Base-by-base conservation (phyloP, 2,329 filamentous ascomycete species). In the Podosphaera fusca region DNA sequence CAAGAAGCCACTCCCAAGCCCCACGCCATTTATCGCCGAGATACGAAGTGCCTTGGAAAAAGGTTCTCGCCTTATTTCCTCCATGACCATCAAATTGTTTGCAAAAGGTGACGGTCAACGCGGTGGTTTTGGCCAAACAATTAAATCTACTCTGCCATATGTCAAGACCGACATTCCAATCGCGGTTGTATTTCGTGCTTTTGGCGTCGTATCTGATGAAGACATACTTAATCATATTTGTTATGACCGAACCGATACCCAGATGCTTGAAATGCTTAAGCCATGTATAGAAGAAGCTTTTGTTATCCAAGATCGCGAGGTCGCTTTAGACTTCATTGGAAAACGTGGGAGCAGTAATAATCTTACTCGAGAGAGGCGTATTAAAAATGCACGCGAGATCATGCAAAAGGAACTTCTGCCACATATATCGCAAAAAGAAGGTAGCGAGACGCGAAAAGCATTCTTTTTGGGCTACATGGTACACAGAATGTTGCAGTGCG, bases 391-490 rank as follows among this genome's bases (percentile, higher is more conserved):
- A 3, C 81, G 86, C 65, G 92, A 96, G 64, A 89, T 98, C 63
- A 80, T 98, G 70, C 89, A 95, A 69, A 96, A 95, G 73, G 94
- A 98, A 70, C 85, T 94, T 62, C 73, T 98, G 52, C 94, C 92
- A 31, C 92, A 98, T 67, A 96, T 98, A 60, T 95, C 90, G 0
- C 92, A 98, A 69, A 82, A 79, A 60, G 88, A 95, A 70, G 92
- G 92, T 34, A 94, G 87, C 63, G 90, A 96, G 69, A 96, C 90
- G 1, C 77, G 87, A 59, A 98, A 98, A 69, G 92, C 94, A 2
- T 98, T 95, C 72, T 98, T 96, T 76, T 74, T 98, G 54, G 92
- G 94, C 30, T 98, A 98, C 71, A 98, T 98, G 90, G 87, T 96
- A 52, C 90, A 98, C 71, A 85, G 92, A 68, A 78, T 98, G 64